Evolutionary conservation across 116 monocot genomes (phyloP), one percentile per base, ranked within the genome.

Genomic region (Posidonia oceanica): DNA sequence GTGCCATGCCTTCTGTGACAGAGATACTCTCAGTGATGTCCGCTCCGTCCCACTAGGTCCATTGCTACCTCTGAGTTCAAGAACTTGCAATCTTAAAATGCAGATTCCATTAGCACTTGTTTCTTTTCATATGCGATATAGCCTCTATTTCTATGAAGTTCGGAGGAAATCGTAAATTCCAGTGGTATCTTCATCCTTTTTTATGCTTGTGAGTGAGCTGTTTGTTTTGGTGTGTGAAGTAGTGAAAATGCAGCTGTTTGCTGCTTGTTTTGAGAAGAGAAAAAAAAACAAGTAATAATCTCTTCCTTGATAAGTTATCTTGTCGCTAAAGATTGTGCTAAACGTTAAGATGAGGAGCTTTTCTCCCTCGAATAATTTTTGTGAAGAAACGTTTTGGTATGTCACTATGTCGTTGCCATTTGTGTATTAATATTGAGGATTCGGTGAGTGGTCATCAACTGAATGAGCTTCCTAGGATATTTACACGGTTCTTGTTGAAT

Each of bases 1-100:
- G 94, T 67, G 75, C 83, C 52, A 87, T 94, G 89, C 73, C 87
- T 62, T 94, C 94, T 14, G 83, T 94, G 55, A 85, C 84, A 0
- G 87, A 90, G 11, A 77, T 88, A 41, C 80, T 94, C 6, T 72
- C 88, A 3, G 82, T 91, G 37, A 88, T 90, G 78, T 71, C 83
- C 0, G 59, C 92, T 11, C 77, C 84, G 21, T 75, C 79, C 56
- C 82, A 80, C 55, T 59, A 15, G 12, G 69, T 52, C 40, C 81
- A 82, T 14, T 37, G 56, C 37, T 63, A 81, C 40, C 70, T 80
- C 22, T 91, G 71, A 91, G 57, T 41, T 39, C 12, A 21, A 58
- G 52, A 67, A 51, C 52, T 52, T 67, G 12, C 23, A 12, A 40
- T 65, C 65, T 18, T n/a, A 48, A 48, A 5, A 18, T n/a, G 58